Evolutionary conservation across 2,329 filamentous ascomycete genomes (phyloP).

Genomic region (Aspergillus neoniger): DNA sequence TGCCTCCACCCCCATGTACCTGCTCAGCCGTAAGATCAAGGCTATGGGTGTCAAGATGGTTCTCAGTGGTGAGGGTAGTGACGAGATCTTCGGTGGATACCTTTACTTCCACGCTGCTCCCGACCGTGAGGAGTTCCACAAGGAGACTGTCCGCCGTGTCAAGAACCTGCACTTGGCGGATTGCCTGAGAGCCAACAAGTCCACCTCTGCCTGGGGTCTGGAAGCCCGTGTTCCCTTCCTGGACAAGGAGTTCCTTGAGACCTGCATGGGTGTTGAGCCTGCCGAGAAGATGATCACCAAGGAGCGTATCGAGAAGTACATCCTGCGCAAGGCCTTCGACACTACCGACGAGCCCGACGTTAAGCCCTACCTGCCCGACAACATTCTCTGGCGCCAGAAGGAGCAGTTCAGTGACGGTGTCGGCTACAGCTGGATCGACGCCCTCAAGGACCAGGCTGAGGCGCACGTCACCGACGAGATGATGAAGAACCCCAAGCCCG

Average conservation of each 20-base stretch:
- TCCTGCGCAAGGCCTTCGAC: constrained; percentile 96
- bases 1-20: constrained; percentile 97
- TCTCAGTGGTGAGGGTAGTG: constrained; percentile 90
- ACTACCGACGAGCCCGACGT: constrained; percentile 79
- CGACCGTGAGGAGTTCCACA: constrained; percentile 88
- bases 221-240: constrained; percentile 98
- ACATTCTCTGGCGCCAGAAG: constrained; percentile 98
- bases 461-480: constrained; percentile 90
- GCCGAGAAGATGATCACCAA: constrained; percentile 93
- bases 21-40: constrained; percentile 98
- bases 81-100: constrained; percentile 98
- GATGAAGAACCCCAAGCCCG: constrained; percentile 96
- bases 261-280: constrained; percentile 90
- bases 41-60: constrained; percentile 99
- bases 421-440: constrained; percentile 98
- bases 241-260: constrained; percentile 94
- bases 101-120: constrained; percentile 97
- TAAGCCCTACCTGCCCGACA: constrained; percentile 86
- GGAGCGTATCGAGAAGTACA: constrained; percentile 93
- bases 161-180: constrained; percentile 97
- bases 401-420: constrained; percentile 99
- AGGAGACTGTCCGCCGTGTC: constrained; percentile 88
- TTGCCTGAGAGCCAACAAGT: constrained; percentile 98
- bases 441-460: constrained; percentile 91
- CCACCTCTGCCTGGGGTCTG: constrained; percentile 94